These are phyloP conservation scores for Corchorus olitorius DNA, from an alignment of 345 rosid genomes.

Conservation along the genomic window DNA sequence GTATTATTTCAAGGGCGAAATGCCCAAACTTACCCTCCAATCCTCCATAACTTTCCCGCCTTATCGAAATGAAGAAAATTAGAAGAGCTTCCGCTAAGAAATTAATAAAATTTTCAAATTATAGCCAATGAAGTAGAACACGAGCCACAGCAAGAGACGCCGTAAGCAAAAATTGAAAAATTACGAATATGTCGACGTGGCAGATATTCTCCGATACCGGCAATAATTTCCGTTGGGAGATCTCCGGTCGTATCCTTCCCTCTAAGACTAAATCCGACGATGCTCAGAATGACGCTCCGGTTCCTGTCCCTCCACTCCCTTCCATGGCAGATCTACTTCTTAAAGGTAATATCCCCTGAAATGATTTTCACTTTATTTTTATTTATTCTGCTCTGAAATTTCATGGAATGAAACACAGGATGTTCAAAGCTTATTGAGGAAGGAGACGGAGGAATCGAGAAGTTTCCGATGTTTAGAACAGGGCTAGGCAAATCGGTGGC, in stretches of 20 bases:
- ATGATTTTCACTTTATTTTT: neutral
- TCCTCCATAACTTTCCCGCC: slow-evolving; percentile 30
- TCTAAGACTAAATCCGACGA: slow-evolving; percentile 9
- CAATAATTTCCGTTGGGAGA: slow-evolving; percentile 62
- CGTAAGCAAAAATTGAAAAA: neutral
- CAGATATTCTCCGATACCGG: slow-evolving; percentile 52
- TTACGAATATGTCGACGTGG: slow-evolving; percentile 75
- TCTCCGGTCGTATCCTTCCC: slow-evolving; percentile 34
- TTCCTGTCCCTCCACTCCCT: neutral
- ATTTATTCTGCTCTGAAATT: neutral
- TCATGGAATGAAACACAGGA: slow-evolving; percentile 28
- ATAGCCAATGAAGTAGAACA: neutral
- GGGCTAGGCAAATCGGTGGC: slow-evolving; percentile 67
- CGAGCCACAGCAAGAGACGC: neutral
- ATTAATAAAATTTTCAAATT: neutral
- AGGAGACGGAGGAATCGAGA: slow-evolving; percentile 26
- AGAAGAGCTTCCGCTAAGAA: too few species aligned
- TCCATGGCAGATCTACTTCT: slow-evolving; percentile 16
- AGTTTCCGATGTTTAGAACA: slow-evolving; percentile 56
- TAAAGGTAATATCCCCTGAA: slow-evolving; percentile 43
- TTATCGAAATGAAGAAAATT: neutral
- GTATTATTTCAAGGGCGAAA: neutral
- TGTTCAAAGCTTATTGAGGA: slow-evolving; percentile 46
- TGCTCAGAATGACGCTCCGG: neutral
- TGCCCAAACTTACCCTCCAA: neutral